A percentile compares a stretch with the other conserved stretches of the same genome.
Evolutionary conservation across 306 rosid genomes (phyloP).

Genomic region (Cajanus cajan): DNA sequence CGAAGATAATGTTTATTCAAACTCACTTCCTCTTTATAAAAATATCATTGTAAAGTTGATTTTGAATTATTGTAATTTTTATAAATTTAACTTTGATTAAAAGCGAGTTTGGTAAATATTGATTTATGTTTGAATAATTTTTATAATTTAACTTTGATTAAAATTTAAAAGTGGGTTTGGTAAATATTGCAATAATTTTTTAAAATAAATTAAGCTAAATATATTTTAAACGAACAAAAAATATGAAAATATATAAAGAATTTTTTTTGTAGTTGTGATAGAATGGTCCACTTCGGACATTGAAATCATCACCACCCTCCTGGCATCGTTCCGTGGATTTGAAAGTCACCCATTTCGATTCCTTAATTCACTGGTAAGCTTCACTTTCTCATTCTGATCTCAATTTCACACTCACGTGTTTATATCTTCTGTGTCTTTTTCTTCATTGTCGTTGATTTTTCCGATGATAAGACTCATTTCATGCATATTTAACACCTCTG

Average conservation of each 20-base stretch:
- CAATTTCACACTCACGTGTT: not conserved
- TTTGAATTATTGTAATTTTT: too few species aligned
- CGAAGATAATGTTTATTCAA: too few species aligned
- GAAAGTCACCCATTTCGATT: slow-evolving; percentile 15
- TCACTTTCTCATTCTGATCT: slow-evolving; percentile 15
- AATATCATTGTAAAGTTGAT: too few species aligned
- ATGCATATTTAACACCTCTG: not conserved
- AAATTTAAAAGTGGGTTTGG: too few species aligned
- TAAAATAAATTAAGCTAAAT: too few species aligned
- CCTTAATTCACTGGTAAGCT: slow-evolving; percentile 22
- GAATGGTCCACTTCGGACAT: not conserved
- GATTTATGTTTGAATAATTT: not conserved
- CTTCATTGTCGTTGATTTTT: not conserved
- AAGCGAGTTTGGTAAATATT: not conserved
- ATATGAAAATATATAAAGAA: not conserved
- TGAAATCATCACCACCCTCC: slow-evolving; percentile 4
- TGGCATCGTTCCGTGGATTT: slow-evolving; percentile 17
- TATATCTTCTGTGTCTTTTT: not conserved
- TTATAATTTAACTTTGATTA: too few species aligned
- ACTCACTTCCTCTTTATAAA: too few species aligned
- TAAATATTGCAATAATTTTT: too few species aligned
- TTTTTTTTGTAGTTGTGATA: not conserved
- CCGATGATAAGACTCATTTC: not conserved
- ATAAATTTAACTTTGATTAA: too few species aligned
- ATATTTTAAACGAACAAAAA: too few species aligned